Evolutionary conservation across 2,329 filamentous ascomycete species (phyloP), one percentile per base, ranked within the genome.

Genomic region (Diaporthe aspalathi): DNA sequence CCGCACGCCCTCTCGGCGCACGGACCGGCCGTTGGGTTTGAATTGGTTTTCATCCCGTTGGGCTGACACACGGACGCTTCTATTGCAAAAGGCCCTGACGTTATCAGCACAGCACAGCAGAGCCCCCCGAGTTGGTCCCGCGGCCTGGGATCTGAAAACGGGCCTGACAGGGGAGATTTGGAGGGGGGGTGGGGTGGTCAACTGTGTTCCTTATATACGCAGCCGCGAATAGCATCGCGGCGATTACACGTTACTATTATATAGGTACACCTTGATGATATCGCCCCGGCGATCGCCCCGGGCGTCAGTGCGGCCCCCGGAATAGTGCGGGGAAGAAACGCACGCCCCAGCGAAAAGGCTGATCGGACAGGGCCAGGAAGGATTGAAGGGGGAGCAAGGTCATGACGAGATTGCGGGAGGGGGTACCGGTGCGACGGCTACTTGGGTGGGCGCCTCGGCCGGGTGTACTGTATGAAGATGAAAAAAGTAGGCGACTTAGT

Each of bases 1-100:
- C n/a, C n/a, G 60, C 60, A 38, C n/a, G 40, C 27, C 22, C 35
- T 38, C 35, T 12, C 35, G 6, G 27, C 60, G 60, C 38, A 65
- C 60, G 60, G 60, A 49, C 43, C 45, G 43, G 45, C 60, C 60
- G 60, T 65, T 65, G 60, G 60, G 45, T 24, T n/a, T n/a, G 9
- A 29, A 47, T 62, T 62, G 22, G 20, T 32, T 17, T n/a, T n/a
- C n/a, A n/a, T n/a, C n/a, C n/a, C n/a, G n/a, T n/a, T n/a, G 27
- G 20, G 2, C 3, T 9, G n/a, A 24, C 20, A 22, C 43, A 63
- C 43, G 35, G 45, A 49, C 45, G 8, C 60, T n/a, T 12, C 4
- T 12, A 2, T 38, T 38, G 5, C 22, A 22, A 2, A 50, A 17
- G 17, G 12, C 22, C 22, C n/a, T 24, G 14, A 8, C 29, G n/a